These are phyloP conservation scores for Phytophthora cryptogea DNA, from an alignment of 352 stramenopile species.

Conservation along the genomic window DNA sequence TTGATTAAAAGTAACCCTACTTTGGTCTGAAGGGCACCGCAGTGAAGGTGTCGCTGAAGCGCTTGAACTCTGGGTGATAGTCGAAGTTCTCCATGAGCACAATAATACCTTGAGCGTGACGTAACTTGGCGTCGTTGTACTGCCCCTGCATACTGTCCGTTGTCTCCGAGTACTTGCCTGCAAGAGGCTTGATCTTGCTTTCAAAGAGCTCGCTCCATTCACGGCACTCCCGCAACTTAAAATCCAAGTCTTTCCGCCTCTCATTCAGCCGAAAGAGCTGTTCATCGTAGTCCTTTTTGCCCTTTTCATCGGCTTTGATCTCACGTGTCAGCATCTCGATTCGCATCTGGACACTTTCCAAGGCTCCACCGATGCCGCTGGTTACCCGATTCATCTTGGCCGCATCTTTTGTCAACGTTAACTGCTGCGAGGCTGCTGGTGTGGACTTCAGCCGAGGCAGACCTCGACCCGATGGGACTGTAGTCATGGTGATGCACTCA, in stretches of 20 bases:
- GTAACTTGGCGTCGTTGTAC: conserved; percentile 87
- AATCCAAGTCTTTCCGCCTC: conserved; percentile 54
- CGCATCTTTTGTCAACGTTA: conserved; percentile 58
- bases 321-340: conserved; percentile 68
- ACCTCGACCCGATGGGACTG: conserved; percentile 24
- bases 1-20: conserved; percentile 12
- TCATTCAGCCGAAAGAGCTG: conserved; percentile 67
- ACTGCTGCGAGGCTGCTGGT: conserved; percentile 42
- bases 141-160: conserved; percentile 78
- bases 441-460: conserved; percentile 62
- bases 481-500: conserved; percentile 8
- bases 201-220: conserved; percentile 75
- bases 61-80: conserved; percentile 91
- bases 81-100: conserved; percentile 90
- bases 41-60: conserved; percentile 86
- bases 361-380: conserved; percentile 65
- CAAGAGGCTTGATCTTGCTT: conserved; percentile 72
- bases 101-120: conserved; percentile 80
- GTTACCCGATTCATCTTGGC: conserved; percentile 75
- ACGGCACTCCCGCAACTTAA: conserved; percentile 54
- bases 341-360: conserved; percentile 62
- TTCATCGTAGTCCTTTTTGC: conserved; percentile 81
- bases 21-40: conserved; percentile 81
- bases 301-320: conserved; percentile 77
- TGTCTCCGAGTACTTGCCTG: conserved; percentile 72